phyloP scores from a whole-genome alignment of 1,284 basidiomycete genomes.

The Apiotrichum veenhuisii region DNA sequence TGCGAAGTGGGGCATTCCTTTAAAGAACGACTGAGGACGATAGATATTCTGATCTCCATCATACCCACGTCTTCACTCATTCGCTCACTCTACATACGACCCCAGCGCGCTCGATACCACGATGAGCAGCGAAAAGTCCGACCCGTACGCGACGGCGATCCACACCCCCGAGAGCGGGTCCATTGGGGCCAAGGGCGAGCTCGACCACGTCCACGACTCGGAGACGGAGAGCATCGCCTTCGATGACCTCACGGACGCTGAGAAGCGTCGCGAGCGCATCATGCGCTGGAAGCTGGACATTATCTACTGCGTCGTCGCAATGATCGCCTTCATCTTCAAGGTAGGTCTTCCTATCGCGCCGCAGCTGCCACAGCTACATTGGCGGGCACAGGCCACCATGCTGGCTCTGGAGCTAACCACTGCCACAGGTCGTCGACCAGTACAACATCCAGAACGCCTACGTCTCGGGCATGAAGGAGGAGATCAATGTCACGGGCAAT shows the following conservation, averaged over 20 bases:
- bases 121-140: background rate
- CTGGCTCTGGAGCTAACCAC: too few relatives aligned
- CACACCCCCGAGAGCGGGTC: background rate
- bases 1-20: too few relatives aligned
- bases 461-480: conserved; percentile 25
- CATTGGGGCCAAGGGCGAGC: background rate
- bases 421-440: conserved; percentile 20
- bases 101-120: background rate
- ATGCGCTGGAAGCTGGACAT: conserved; percentile 17
- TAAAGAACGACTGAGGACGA: too few relatives aligned
- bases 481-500: conserved; percentile 28
- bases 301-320: conserved; percentile 11
- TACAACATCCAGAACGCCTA: conserved; percentile 29
- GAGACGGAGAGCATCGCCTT: background rate
- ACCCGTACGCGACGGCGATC: background rate
- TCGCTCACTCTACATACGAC: too few relatives aligned
- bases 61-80: too few relatives aligned
- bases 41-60: too few relatives aligned
- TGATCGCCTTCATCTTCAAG: conserved; percentile 18
- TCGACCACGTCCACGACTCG: background rate
- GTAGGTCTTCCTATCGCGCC: too few relatives aligned
- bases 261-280: background rate
- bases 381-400: too few relatives aligned
- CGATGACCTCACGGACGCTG: background rate
- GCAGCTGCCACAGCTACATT: too few relatives aligned